Evolutionary conservation across 148 eudicot genomes (phyloP).

Genomic region (Vaccinium corymbosum): DNA sequence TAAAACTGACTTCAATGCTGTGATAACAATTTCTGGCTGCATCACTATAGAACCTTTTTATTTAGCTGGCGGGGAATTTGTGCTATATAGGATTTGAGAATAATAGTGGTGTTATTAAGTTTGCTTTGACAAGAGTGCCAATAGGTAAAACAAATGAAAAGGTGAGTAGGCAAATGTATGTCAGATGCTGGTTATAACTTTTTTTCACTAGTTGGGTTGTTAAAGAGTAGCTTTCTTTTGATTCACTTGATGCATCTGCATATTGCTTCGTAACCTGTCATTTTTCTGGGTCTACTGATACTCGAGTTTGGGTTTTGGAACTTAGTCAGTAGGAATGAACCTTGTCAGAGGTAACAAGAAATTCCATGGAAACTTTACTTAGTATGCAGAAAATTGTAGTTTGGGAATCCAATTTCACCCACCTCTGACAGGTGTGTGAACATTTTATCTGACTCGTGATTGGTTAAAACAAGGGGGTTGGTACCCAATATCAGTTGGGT

Average conservation of each 20-base stretch:
- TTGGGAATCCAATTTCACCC: not conserved
- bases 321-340: not conserved
- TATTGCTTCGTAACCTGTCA: not conserved
- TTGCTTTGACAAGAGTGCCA: not conserved
- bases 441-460: not conserved
- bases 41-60: not conserved
- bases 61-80: not conserved
- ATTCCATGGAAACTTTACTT: not conserved
- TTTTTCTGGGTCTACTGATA: not conserved
- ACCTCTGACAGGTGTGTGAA: not conserved
- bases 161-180: not conserved
- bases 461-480: not conserved
- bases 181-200: not conserved
- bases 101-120: not conserved
- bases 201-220: not conserved
- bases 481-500: not conserved
- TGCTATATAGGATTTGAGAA: not conserved
- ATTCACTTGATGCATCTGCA: conserved; percentile 9
- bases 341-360: not conserved
- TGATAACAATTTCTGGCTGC: not conserved
- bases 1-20: not conserved
- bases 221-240: not conserved
- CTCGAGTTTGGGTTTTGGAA: not conserved
- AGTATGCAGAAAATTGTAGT: not conserved
- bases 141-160: not conserved